phyloP scores from a whole-genome alignment of 768 basidiomycete genomes.

The Boletellus ananas region DNA sequence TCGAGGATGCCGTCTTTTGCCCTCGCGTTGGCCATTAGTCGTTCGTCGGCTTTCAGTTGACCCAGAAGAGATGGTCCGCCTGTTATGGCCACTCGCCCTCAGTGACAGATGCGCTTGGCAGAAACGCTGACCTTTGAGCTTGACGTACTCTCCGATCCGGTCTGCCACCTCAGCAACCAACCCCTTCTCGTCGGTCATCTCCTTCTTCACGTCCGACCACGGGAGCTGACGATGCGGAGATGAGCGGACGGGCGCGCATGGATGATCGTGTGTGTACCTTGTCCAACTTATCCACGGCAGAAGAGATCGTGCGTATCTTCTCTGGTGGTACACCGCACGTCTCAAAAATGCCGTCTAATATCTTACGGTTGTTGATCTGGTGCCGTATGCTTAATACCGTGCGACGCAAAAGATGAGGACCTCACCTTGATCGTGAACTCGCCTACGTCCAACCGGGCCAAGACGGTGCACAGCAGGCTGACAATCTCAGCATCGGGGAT shows the following conservation, averaged over 20 bases:
- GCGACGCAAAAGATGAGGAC: not conserved
- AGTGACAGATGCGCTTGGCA: not conserved
- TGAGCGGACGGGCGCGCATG: not conserved
- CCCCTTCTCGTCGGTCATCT: no score
- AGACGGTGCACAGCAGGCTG: conserved; percentile 73
- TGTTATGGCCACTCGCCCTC: conserved; percentile 25
- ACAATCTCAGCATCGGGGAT: conserved; percentile 51
- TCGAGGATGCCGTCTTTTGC: conserved; percentile 84
- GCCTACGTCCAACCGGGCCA: conserved; percentile 82
- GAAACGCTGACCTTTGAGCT: conserved; percentile 71
- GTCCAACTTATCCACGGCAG: conserved; percentile 94
- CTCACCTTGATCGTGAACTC: conserved; percentile 90
- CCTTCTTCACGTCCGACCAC: conserved; percentile 69
- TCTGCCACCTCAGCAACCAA: conserved; percentile 27
- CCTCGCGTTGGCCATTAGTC: conserved; percentile 62
- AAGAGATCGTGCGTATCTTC: conserved; percentile 86
- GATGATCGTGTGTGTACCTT: conserved; percentile 50
- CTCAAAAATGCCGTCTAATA: conserved; percentile 95
- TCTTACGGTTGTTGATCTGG: conserved; percentile 93
- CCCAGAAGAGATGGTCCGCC: conserved; percentile 78
- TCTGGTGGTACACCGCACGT: conserved; percentile 91
- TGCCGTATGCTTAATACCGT: not conserved
- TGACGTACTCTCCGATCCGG: conserved; percentile 95
- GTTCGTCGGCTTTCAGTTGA: conserved; percentile 58
- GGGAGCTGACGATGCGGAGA: conserved; percentile 48